phyloP scores from a whole-genome alignment of 129 eudicot genomes.

The Logfia minima region DNA sequence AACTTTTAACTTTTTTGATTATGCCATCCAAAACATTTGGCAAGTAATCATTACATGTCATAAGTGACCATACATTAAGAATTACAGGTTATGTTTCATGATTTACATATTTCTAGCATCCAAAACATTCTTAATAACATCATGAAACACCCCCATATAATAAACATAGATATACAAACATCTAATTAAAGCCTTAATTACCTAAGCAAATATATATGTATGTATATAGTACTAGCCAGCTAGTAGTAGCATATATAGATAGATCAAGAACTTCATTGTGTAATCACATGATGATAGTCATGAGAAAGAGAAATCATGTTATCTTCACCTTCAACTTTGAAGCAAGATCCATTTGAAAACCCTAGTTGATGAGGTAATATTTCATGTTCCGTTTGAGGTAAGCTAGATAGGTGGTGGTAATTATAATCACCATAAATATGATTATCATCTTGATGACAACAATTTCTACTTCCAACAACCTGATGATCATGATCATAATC shows the following conservation, averaged over 20 bases:
- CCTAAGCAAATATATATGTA: not conserved
- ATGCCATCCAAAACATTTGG: not conserved
- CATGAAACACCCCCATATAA: not conserved
- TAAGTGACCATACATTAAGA: not conserved
- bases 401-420: slow-evolving; percentile 18
- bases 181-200: not conserved
- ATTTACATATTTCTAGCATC: not conserved
- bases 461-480: not conserved
- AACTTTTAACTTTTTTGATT: too few species aligned
- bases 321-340: slow-evolving; percentile 26
- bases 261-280: not conserved
- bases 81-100: not conserved
- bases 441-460: not conserved
- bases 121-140: not conserved
- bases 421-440: slow-evolving; percentile 2
- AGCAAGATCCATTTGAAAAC: slow-evolving; percentile 25
- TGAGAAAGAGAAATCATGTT: slow-evolving; percentile 15
- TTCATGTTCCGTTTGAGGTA: slow-evolving; percentile 25
- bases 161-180: not conserved
- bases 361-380: slow-evolving; percentile 30
- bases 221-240: not conserved
- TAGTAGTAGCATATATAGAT: not conserved
- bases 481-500: slow-evolving; percentile 23
- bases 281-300: not conserved
- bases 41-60: not conserved